Evolutionary conservation across 257 asterid species (phyloP).

Genomic region (Solanum lycopersicoides): DNA sequence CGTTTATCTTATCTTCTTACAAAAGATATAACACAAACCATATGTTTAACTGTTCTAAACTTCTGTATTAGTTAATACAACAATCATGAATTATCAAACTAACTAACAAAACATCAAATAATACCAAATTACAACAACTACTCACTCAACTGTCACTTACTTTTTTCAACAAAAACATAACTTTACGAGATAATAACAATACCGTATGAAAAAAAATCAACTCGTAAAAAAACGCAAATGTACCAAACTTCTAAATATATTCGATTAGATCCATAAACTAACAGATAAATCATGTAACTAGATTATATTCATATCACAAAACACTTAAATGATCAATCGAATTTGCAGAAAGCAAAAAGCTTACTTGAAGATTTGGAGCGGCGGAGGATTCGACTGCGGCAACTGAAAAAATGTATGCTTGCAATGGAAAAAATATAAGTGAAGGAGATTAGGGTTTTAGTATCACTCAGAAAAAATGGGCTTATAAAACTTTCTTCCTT

Average conservation of each 20-base stretch:
- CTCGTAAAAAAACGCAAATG: not conserved
- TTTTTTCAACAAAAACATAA: not conserved
- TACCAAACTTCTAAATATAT: not conserved
- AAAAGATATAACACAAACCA: not conserved
- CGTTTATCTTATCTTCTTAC: not conserved
- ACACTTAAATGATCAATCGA: not conserved
- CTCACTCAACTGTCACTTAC: not conserved
- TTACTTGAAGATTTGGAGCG: not conserved
- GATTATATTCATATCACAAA: not conserved
- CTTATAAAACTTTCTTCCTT: not conserved
- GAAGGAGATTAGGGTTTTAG: not conserved
- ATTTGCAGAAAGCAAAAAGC: not conserved
- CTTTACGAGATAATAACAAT: not conserved
- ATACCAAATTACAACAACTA: not conserved
- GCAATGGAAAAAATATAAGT: not conserved
- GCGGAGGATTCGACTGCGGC: not conserved
- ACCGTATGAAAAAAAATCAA: not conserved
- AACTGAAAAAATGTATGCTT: not conserved
- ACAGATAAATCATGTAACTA: not conserved
- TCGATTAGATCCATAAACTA: not conserved
- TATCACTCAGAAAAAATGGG: not conserved
- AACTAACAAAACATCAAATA: not conserved
- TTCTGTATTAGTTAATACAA: not conserved
- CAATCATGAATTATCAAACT: not conserved
- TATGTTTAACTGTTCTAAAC: not conserved